Conservation (phyloP, 73 alveolate genomes). For the Diophrys appendiculata region DNA sequence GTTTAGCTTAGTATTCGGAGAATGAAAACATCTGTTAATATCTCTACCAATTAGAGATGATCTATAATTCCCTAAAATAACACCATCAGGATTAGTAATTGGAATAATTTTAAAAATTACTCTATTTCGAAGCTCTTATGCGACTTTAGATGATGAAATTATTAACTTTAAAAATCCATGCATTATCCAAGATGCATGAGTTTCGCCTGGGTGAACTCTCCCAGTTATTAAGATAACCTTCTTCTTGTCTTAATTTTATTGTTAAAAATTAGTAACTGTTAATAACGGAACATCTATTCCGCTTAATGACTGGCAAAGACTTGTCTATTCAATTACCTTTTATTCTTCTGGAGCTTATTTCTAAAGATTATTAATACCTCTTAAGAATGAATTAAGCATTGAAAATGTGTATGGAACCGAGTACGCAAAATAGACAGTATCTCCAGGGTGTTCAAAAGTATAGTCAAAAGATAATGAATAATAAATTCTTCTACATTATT, state of each 20-base stretch:
- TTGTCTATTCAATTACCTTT: background rate
- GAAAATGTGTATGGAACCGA: constrained; percentile 32
- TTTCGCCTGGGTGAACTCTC: constrained; percentile 94
- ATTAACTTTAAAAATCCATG: constrained; percentile 55
- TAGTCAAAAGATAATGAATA: constrained; percentile 5
- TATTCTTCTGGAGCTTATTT: background rate
- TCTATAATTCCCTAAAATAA: constrained; percentile 81
- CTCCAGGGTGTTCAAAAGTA: constrained; percentile 13
- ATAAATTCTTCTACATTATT: background rate
- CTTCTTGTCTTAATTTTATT: constrained; percentile 15
- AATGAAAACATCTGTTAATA: constrained; percentile 66
- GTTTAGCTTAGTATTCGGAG: constrained; percentile 1
- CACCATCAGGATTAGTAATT: constrained; percentile 94
- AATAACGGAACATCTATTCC: constrained; percentile 77
- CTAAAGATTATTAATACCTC: background rate
- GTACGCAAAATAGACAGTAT: constrained; percentile 22
- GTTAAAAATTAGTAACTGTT: constrained; percentile 60
- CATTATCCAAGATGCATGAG: constrained; percentile 80
- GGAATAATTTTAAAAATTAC: constrained; percentile 86
- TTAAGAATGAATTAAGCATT: constrained; percentile 31
- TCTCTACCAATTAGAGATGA: constrained; percentile 75
- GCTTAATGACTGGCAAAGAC: constrained; percentile 68
- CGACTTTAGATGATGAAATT: constrained; percentile 44
- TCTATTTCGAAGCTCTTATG: constrained; percentile 66
- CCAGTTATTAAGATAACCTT: constrained; percentile 34